Percentiles rank a stretch among this genome's conserved stretches.
These are phyloP conservation scores for Trichoderma atrobrunneum DNA, from an alignment of 2,329 filamentous ascomycete genomes.

Conservation along the genomic window DNA sequence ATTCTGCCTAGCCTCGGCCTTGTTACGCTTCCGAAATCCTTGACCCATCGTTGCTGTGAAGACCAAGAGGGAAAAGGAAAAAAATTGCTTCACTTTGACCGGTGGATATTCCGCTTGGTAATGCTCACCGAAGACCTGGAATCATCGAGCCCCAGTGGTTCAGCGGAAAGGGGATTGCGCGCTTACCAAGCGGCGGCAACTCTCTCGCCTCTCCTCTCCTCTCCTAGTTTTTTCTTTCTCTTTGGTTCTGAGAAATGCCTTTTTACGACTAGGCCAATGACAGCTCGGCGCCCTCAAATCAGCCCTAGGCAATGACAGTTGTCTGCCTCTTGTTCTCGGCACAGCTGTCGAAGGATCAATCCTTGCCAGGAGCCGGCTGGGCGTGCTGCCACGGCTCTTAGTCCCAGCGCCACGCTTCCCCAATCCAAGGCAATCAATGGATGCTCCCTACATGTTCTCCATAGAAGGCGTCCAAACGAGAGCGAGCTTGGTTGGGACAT, in stretches of 20 bases:
- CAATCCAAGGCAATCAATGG: not conserved
- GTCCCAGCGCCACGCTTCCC: constrained; percentile 1
- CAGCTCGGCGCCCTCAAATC: constrained; percentile 1
- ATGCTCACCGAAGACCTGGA: not conserved
- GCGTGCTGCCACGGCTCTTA: constrained; percentile 7
- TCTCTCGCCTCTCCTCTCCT: not conserved
- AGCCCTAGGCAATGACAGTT: constrained; percentile 8
- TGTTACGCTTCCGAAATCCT: constrained; percentile 3
- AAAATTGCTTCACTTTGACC: not conserved
- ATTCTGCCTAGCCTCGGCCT: constrained; percentile 15
- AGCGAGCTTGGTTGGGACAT: not conserved
- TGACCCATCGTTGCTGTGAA: not conserved
- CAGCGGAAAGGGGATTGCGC: not conserved
- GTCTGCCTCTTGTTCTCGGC: not conserved
- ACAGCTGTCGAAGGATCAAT: not conserved
- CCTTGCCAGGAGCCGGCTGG: not conserved
- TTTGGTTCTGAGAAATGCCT: not conserved
- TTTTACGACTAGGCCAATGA: constrained; percentile 8
- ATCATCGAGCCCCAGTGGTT: not conserved
- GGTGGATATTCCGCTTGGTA: constrained; percentile 6
- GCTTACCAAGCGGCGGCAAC: constrained; percentile 1
- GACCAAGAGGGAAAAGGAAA: not conserved
- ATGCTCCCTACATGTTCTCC: not conserved
- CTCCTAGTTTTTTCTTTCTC: not conserved
- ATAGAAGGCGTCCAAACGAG: not conserved